A percentile compares a stretch with the other conserved stretches of the same genome.
Conservation (phyloP, 2,329 filamentous ascomycete genomes). For the Arthrobotrys musiformis region DNA sequence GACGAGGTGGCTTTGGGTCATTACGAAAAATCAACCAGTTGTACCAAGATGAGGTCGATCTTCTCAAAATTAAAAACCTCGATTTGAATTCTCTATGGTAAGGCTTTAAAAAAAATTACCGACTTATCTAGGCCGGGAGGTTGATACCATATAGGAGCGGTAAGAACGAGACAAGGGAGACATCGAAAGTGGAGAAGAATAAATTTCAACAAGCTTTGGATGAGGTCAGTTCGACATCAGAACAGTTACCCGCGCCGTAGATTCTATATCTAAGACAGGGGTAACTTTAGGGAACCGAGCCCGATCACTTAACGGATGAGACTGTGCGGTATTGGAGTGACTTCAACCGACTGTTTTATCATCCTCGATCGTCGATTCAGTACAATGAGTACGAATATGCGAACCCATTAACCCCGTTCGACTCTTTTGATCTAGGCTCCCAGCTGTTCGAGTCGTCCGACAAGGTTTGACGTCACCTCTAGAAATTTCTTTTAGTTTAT, state of each 20-base stretch:
- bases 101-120: slow-evolving; percentile 46
- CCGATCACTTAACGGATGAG: slow-evolving; percentile 73
- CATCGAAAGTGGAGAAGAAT: slow-evolving; percentile 42
- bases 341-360: slow-evolving; percentile 90
- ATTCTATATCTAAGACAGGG: slow-evolving; percentile 14
- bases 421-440: slow-evolving; percentile 77
- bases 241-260: neutral
- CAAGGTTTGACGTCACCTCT: slow-evolving; percentile 62
- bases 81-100: slow-evolving; percentile 65
- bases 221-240: slow-evolving; percentile 35
- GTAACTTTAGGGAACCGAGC: slow-evolving; percentile 67
- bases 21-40: slow-evolving; percentile 87
- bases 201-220: slow-evolving; percentile 43
- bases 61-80: slow-evolving; percentile 61
- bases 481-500: neutral
- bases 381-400: slow-evolving; percentile 87
- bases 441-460: slow-evolving; percentile 79
- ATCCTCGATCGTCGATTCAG: slow-evolving; percentile 86
- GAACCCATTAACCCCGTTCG: slow-evolving; percentile 82
- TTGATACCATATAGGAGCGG: slow-evolving; percentile 36
- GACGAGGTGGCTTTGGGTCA: slow-evolving; percentile 79
- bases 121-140: neutral
- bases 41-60: slow-evolving; percentile 71
- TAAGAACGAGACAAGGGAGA: slow-evolving; percentile 43
- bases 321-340: slow-evolving; percentile 96